Conservation (phyloP, 2,329 filamentous ascomycete species). For the Colletotrichum sp. region DNA sequence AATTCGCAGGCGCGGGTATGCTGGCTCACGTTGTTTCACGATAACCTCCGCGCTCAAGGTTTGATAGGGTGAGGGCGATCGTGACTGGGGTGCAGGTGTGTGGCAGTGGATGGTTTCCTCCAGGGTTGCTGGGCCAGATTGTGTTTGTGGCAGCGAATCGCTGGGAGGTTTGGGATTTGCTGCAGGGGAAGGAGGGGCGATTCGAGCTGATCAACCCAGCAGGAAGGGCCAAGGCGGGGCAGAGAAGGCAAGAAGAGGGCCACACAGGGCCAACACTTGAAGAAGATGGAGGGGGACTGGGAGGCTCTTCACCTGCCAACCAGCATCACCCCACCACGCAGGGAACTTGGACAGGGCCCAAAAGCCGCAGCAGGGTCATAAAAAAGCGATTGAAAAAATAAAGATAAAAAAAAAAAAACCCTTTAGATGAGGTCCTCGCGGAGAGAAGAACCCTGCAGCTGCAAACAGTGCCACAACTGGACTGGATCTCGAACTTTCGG, state of each 20-base stretch:
- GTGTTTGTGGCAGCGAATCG: slow-evolving; percentile 9
- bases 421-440: neutral
- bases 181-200: neutral
- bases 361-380: neutral
- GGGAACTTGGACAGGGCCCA: neutral
- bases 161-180: neutral
- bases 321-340: slow-evolving; percentile 8
- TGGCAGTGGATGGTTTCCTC: neutral
- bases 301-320: slow-evolving; percentile 13
- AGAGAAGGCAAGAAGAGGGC: neutral
- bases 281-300: neutral
- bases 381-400: neutral
- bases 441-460: neutral
- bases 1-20: neutral
- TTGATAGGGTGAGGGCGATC: slow-evolving; percentile 13
- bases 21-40: slow-evolving; percentile 13
- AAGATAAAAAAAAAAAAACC: neutral
- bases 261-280: neutral
- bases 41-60: neutral
- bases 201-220: neutral
- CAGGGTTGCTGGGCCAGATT: slow-evolving; percentile 11
- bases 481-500: neutral
- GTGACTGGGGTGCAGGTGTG: neutral
- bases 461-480: neutral
- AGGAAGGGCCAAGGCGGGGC: neutral